phyloP scores from a whole-genome alignment of 2,329 filamentous ascomycete species.

The Phyllosticta citriasiana region DNA sequence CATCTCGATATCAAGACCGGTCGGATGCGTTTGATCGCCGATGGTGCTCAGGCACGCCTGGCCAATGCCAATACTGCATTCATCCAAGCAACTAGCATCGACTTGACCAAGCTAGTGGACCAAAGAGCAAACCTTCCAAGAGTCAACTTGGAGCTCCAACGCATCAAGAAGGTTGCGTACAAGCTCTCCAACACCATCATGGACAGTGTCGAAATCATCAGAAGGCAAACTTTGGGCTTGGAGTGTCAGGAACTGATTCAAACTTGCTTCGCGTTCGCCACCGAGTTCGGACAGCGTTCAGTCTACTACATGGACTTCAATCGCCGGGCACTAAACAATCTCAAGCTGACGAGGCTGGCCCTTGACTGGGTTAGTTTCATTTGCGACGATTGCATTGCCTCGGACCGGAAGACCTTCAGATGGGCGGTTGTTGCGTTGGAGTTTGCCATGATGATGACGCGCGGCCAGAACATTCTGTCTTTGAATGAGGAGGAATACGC shows the following conservation, averaged over 20 bases:
- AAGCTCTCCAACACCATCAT: slow-evolving; percentile 97
- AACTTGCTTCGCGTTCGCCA: slow-evolving; percentile 97
- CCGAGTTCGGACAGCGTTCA: slow-evolving; percentile 92
- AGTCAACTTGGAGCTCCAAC: slow-evolving; percentile 81
- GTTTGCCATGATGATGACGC: slow-evolving; percentile 95
- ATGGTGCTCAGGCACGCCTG: slow-evolving; percentile 71
- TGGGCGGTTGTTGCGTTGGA: slow-evolving; percentile 95
- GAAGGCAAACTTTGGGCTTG: slow-evolving; percentile 70
- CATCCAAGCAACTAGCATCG: slow-evolving; percentile 66
- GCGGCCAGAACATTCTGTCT: slow-evolving; percentile 84
- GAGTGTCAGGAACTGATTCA: slow-evolving; percentile 94
- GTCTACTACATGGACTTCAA: slow-evolving; percentile 94
- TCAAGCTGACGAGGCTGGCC: slow-evolving; percentile 85
- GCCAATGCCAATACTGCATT: slow-evolving; percentile 71
- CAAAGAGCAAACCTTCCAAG: slow-evolving; percentile 87
- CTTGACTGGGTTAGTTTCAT: slow-evolving; percentile 98
- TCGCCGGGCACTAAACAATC: slow-evolving; percentile 89
- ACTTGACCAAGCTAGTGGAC: slow-evolving; percentile 82
- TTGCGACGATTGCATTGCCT: slow-evolving; percentile 89
- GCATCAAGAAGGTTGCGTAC: slow-evolving; percentile 91
- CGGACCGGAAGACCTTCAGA: slow-evolving; percentile 89
- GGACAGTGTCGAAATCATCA: slow-evolving; percentile 92
- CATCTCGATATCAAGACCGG: slow-evolving; percentile 78
- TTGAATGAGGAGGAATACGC: slow-evolving; percentile 83
- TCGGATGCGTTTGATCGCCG: slow-evolving; percentile 77